Evolutionary conservation across 2,329 filamentous ascomycete species (phyloP).

Genomic region (Esteya vermicola): DNA sequence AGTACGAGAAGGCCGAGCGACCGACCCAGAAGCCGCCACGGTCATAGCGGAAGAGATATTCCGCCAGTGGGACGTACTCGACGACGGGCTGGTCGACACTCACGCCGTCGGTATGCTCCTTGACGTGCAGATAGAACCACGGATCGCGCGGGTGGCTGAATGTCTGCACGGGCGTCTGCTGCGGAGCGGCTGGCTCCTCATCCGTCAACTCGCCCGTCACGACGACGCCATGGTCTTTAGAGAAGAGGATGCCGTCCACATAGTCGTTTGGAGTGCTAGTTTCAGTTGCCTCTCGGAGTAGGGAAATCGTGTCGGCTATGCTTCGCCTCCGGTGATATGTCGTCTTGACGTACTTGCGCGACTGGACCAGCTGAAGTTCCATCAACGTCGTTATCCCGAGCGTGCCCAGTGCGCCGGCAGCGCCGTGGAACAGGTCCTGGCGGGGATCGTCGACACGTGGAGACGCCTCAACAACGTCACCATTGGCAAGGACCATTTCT

Average conservation of each 20-base stretch:
- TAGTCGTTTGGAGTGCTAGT: constrained; percentile 34
- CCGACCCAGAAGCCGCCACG: constrained; percentile 65
- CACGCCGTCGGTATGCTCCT: constrained; percentile 19
- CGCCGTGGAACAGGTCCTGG: constrained; percentile 48
- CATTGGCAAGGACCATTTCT: constrained; percentile 57
- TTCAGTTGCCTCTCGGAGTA: constrained; percentile 21
- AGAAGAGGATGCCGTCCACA: constrained; percentile 59
- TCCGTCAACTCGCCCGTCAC: constrained; percentile 50
- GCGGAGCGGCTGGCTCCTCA: constrained; percentile 22
- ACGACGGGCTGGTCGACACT: constrained; percentile 6
- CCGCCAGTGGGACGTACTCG: constrained; percentile 52
- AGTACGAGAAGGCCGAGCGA: constrained; percentile 51
- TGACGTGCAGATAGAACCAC: constrained; percentile 65
- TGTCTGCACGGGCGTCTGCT: constrained; percentile 32
- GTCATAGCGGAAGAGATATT: constrained; percentile 68
- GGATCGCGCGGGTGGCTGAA: constrained; percentile 48
- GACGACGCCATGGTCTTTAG: constrained; percentile 47
- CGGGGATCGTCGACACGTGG: constrained; percentile 18
- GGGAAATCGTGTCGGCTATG: constrained; percentile 30
- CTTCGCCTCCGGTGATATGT: constrained; percentile 43
- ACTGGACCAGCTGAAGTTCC: constrained; percentile 47
- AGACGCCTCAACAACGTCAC: constrained; percentile 40
- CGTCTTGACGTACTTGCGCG: constrained; percentile 45
- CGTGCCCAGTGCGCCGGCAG: constrained; percentile 53
- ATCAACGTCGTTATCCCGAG: constrained; percentile 54